These are phyloP conservation scores for Allantophomopsis lycopodina DNA, from an alignment of 2,329 filamentous ascomycete genomes.

Conservation along the genomic window DNA sequence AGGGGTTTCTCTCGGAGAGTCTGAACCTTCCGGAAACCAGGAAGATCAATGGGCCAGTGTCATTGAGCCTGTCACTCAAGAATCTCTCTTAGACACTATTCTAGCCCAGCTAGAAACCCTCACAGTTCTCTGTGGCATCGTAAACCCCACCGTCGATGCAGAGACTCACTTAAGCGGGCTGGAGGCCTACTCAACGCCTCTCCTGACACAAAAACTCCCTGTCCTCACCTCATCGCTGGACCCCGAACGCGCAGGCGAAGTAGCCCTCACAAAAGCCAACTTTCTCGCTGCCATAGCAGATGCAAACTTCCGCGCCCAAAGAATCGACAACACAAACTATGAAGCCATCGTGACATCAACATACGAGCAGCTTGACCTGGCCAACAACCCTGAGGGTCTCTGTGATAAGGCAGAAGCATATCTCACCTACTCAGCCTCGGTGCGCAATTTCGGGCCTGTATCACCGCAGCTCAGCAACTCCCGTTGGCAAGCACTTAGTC, in stretches of 20 bases:
- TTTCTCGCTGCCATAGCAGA: conserved; percentile 43
- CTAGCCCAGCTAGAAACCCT: conserved; percentile 46
- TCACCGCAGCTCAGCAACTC: conserved; percentile 15
- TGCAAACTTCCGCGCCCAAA: conserved; percentile 35
- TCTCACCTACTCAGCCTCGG: conserved; percentile 31
- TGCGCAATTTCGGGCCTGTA: conserved; percentile 17
- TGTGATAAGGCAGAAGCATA: conserved; percentile 43
- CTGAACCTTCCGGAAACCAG: conserved; percentile 13
- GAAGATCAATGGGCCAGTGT: conserved; percentile 52
- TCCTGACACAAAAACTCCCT: conserved; percentile 38
- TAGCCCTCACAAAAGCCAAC: conserved; percentile 36
- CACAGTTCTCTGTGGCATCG: conserved; percentile 33
- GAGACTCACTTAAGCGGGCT: conserved; percentile 36
- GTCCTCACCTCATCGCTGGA: conserved; percentile 27
- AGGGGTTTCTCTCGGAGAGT: conserved; percentile 8
- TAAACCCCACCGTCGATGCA: conserved; percentile 22
- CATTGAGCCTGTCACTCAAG: conserved; percentile 50
- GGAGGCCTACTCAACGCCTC: conserved; percentile 36
- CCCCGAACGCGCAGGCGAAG: conserved; percentile 31
- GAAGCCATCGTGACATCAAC: conserved; percentile 25
- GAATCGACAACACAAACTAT: conserved; percentile 37
- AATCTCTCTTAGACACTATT: conserved; percentile 53
- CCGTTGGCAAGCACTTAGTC: conserved; percentile 37
- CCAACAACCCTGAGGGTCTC: conserved; percentile 29
- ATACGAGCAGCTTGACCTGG: conserved; percentile 25